A percentile compares a stretch with the other conserved stretches of the same genome.
Conservation (phyloP, 2,329 filamentous ascomycete genomes). For the Fusarium sp. region DNA sequence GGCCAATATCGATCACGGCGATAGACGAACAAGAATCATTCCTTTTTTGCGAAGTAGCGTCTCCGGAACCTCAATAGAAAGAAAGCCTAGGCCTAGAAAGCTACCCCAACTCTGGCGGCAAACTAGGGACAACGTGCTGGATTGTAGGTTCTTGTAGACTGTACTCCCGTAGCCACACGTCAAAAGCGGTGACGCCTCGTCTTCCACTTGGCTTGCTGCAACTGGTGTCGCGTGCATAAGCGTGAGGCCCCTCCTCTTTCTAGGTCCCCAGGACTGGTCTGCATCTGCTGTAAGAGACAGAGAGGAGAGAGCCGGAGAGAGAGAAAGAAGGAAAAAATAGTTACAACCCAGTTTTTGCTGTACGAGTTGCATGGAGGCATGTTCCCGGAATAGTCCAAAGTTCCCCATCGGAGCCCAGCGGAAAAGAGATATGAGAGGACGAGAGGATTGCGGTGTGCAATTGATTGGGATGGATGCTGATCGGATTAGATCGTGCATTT, state of each 20-base stretch:
- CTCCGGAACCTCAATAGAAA: background rate
- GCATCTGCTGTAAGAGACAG: slow-evolving; percentile 1
- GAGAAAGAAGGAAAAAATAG: slow-evolving; percentile 6
- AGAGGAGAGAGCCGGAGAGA: background rate
- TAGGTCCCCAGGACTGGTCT: background rate
- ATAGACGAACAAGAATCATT: background rate
- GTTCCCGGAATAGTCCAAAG: slow-evolving; percentile 23
- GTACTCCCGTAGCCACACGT: slow-evolving; percentile 8
- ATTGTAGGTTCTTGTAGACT: no score
- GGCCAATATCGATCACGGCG: background rate
- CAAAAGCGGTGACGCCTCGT: slow-evolving; percentile 44
- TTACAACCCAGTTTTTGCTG: slow-evolving; percentile 31
- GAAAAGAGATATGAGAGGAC: slow-evolving; percentile 3
- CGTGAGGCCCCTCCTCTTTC: slow-evolving; percentile 32
- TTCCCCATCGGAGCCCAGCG: slow-evolving; percentile 23
- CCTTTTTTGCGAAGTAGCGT: background rate
- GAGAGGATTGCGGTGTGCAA: slow-evolving; percentile 38
- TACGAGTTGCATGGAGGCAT: slow-evolving; percentile 20
- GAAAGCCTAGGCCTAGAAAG: slow-evolving; percentile 3
- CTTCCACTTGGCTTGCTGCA: slow-evolving; percentile 43
- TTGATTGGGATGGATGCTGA: slow-evolving; percentile 25
- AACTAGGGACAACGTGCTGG: background rate
- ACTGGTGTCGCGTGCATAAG: slow-evolving; percentile 51
- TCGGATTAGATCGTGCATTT: slow-evolving; percentile 13
- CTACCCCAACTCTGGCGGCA: slow-evolving; percentile 13